Evolutionary conservation across 2,329 filamentous ascomycete species (phyloP).

Genomic region (Fusarium zealandicum): DNA sequence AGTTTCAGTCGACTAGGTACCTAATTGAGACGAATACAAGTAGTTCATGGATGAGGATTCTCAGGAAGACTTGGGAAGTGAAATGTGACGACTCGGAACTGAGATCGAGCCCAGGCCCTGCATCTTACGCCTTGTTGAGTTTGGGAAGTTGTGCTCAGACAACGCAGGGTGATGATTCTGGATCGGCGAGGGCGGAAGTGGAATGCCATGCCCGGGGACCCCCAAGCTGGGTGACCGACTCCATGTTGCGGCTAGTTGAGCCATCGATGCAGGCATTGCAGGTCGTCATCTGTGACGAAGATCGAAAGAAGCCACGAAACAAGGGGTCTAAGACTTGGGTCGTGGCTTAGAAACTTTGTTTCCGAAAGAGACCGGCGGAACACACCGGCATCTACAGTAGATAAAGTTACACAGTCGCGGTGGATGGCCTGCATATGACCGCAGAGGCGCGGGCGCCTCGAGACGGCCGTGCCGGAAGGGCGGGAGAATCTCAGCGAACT

Average conservation of each 20-base stretch:
- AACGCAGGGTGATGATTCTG: slow-evolving; percentile 11
- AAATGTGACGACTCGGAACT: slow-evolving; percentile 22
- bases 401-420: not conserved
- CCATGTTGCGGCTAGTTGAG: not conserved
- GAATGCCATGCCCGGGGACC: not conserved
- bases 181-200: not conserved
- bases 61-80: slow-evolving; percentile 21
- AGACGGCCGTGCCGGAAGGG: slow-evolving; percentile 11
- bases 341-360: not conserved
- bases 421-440: slow-evolving; percentile 11
- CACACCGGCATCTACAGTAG: not conserved
- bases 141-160: slow-evolving; percentile 1
- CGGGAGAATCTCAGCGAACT: slow-evolving; percentile 3
- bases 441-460: slow-evolving; percentile 8
- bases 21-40: slow-evolving; percentile 21
- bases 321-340: slow-evolving; percentile 3
- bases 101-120: slow-evolving; percentile 20
- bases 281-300: slow-evolving; percentile 18
- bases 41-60: slow-evolving; percentile 21
- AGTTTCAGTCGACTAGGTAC: slow-evolving; percentile 13
- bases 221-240: not conserved
- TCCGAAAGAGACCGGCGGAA: slow-evolving; percentile 13
- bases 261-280: slow-evolving; percentile 7
- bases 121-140: slow-evolving; percentile 13
- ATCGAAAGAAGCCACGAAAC: slow-evolving; percentile 4